phyloP scores from a whole-genome alignment of 805 yeast species.

The Pichia pseudocactophila region DNA sequence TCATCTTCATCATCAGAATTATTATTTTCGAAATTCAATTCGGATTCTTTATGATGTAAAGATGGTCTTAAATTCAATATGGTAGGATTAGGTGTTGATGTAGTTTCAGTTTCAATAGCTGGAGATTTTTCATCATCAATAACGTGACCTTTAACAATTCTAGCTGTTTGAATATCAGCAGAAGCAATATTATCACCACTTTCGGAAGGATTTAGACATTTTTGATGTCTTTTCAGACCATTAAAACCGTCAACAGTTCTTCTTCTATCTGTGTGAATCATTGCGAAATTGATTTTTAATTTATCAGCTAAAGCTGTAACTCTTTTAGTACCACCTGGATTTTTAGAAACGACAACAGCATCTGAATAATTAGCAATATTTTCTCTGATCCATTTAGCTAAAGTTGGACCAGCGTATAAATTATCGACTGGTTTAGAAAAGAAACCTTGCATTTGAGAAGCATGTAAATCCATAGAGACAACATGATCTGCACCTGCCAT shows the following conservation, averaged over 20 bases:
- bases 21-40: conserved; percentile 49
- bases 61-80: conserved; percentile 10
- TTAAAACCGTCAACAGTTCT: conserved; percentile 61
- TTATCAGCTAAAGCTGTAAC: conserved; percentile 98
- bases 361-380: conserved; percentile 77
- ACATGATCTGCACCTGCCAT: conserved; percentile 99
- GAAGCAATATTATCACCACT: conserved; percentile 63
- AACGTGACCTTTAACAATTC: conserved; percentile 95
- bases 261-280: conserved; percentile 97
- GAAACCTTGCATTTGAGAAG: conserved; percentile 99
- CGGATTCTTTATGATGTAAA: conserved; percentile 20
- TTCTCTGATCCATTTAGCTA: conserved; percentile 92
- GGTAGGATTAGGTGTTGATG: not conserved
- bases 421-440: conserved; percentile 96
- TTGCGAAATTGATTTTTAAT: conserved; percentile 90
- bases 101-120: conserved; percentile 4
- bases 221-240: conserved; percentile 35
- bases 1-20: conserved; percentile 89
- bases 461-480: conserved; percentile 92
- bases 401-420: conserved; percentile 90
- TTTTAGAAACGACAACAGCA: conserved; percentile 96
- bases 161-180: conserved; percentile 85
- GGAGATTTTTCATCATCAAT: conserved; percentile 56
- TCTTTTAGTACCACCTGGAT: conserved; percentile 98
- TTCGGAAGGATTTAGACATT: conserved; percentile 38